Evolutionary conservation across 2,329 filamentous ascomycete genomes (phyloP).

Genomic region (Aspergillus awamori): DNA sequence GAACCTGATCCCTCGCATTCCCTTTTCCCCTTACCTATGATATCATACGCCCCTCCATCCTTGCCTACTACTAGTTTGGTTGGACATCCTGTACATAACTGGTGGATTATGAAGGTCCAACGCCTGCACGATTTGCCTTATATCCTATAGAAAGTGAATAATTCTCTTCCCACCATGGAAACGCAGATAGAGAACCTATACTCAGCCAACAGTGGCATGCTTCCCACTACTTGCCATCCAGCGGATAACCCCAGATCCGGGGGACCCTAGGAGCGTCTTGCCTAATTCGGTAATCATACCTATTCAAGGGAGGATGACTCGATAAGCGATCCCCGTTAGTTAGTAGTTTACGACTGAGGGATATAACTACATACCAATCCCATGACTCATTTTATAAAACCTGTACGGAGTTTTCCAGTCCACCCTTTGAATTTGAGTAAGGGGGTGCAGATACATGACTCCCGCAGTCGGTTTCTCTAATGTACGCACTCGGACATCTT

Average conservation of each 20-base stretch:
- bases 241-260: neutral
- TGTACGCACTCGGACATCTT: constrained; percentile 1
- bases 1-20: no score
- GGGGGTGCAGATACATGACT: neutral
- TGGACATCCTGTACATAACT: neutral
- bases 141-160: neutral
- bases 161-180: no score
- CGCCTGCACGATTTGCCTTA: neutral
- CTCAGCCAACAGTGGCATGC: no score
- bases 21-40: neutral
- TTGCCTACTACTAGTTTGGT: no score
- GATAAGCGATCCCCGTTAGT: no score
- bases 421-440: neutral
- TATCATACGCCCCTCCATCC: neutral
- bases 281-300: neutral
- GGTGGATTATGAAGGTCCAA: neutral
- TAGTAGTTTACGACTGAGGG: no score
- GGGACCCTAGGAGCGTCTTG: neutral
- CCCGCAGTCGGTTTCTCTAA: no score
- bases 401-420: no score
- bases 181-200: no score
- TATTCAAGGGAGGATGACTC: no score
- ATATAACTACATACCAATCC: no score
- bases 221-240: neutral
- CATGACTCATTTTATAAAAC: no score